Conservation (phyloP, 2,329 filamentous ascomycete genomes). For the Trichoderma sp. region DNA sequence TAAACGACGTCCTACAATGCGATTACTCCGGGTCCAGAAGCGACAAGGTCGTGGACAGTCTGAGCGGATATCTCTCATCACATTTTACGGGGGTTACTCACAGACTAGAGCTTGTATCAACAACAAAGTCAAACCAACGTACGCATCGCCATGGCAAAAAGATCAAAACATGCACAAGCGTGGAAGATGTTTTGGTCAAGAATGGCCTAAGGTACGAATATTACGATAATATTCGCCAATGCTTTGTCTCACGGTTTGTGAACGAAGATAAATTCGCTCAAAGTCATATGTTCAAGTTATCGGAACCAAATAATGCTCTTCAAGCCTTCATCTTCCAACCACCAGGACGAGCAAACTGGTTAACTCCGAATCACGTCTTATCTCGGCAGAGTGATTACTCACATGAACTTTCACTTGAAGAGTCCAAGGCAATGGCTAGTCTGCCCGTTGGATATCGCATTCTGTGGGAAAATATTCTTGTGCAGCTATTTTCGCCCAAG, state of each 20-base stretch:
- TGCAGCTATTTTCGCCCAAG: background rate
- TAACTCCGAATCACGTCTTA: background rate
- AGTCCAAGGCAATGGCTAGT: background rate
- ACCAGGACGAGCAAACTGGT: background rate
- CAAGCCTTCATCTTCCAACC: background rate
- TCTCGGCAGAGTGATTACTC: background rate
- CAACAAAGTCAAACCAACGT: background rate
- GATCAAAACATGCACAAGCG: background rate
- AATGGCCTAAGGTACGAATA: background rate
- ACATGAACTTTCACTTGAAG: background rate
- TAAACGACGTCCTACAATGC: background rate
- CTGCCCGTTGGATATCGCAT: background rate
- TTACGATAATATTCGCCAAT: background rate
- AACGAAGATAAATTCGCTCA: background rate
- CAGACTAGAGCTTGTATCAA: background rate
- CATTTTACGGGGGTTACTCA: background rate
- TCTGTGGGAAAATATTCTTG: background rate
- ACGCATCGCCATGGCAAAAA: background rate
- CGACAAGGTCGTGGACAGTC: background rate
- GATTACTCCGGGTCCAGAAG: fast-evolving
- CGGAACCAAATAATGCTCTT: background rate
- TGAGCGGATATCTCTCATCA: background rate
- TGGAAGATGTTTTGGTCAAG: background rate
- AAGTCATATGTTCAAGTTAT: background rate
- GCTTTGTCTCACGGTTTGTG: background rate